Evolutionary conservation across 1,139 yeast species (phyloP).

Genomic region (Hanseniaspora uvarum): DNA sequence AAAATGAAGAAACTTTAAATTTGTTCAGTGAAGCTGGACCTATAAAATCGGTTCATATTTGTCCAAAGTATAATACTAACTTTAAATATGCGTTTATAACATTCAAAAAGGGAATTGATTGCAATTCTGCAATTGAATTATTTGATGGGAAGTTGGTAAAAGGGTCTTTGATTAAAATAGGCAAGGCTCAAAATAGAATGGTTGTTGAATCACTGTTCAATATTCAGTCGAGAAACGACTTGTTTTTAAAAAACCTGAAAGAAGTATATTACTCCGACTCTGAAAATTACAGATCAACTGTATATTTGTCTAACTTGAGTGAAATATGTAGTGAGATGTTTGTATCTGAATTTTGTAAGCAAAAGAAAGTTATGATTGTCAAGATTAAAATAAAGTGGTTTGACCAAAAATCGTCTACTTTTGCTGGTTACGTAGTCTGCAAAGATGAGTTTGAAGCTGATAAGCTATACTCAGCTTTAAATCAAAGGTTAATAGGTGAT

Average conservation of each 20-base stretch:
- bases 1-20: conserved; percentile 32
- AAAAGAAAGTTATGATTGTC: conserved; percentile 23
- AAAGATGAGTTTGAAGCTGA: conserved; percentile 24
- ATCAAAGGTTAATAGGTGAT: conserved; percentile 28
- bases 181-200: conserved; percentile 26
- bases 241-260: conserved; percentile 3
- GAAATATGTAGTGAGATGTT: conserved; percentile 27
- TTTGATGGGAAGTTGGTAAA: conserved; percentile 28
- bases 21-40: conserved; percentile 37
- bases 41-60: conserved; percentile 35
- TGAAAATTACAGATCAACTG: conserved; percentile 20
- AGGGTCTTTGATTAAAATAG: conserved; percentile 29
- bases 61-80: conserved; percentile 32
- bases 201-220: conserved; percentile 21
- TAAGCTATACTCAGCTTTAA: conserved; percentile 22
- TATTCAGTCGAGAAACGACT: not conserved
- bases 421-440: conserved; percentile 25
- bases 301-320: conserved; percentile 26
- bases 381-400: conserved; percentile 22
- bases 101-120: conserved; percentile 31
- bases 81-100: conserved; percentile 42
- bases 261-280: conserved; percentile 3
- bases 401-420: conserved; percentile 22
- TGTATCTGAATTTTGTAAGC: conserved; percentile 23
- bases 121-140: conserved; percentile 27